phyloP scores from a whole-genome alignment of 768 basidiomycete genomes.

The Strobilomyces confusus region DNA sequence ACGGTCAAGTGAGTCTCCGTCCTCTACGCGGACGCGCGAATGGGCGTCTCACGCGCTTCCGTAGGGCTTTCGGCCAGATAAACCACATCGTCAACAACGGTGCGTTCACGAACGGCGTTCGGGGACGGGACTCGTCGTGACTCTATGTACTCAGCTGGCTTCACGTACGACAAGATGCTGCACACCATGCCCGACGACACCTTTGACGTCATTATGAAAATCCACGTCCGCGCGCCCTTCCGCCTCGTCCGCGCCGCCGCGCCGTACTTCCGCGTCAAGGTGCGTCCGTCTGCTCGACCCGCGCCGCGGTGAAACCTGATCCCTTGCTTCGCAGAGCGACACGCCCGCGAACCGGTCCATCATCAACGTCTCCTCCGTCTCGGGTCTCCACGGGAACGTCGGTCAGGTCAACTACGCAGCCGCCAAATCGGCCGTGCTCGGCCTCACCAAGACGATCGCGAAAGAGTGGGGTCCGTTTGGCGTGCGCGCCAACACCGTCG shows the following conservation, averaged over 20 bases:
- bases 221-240: conserved; percentile 86
- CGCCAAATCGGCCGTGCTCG: conserved; percentile 73
- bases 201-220: conserved; percentile 77
- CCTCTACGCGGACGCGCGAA: too few species aligned
- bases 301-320: not conserved
- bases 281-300: conserved; percentile 6
- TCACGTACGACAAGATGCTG: conserved; percentile 84
- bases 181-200: conserved; percentile 83
- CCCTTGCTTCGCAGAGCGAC: conserved; percentile 37
- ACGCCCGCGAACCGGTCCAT: conserved; percentile 68
- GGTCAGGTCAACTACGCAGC: conserved; percentile 83
- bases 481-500: conserved; percentile 79
- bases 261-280: conserved; percentile 81
- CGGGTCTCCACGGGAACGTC: conserved; percentile 84
- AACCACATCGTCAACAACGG: conserved; percentile 87
- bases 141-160: conserved; percentile 50
- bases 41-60: not conserved
- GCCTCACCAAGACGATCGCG: conserved; percentile 79
- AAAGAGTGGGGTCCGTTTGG: conserved; percentile 87
- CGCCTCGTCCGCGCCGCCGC: conserved; percentile 79
- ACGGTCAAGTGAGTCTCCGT: conserved; percentile 65
- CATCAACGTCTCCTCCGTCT: conserved; percentile 76
- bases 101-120: too few species aligned
- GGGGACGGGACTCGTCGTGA: too few species aligned
- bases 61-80: conserved; percentile 75